phyloP scores from a whole-genome alignment of 306 rosid genomes.

The Macrotyloma uniflorum region DNA sequence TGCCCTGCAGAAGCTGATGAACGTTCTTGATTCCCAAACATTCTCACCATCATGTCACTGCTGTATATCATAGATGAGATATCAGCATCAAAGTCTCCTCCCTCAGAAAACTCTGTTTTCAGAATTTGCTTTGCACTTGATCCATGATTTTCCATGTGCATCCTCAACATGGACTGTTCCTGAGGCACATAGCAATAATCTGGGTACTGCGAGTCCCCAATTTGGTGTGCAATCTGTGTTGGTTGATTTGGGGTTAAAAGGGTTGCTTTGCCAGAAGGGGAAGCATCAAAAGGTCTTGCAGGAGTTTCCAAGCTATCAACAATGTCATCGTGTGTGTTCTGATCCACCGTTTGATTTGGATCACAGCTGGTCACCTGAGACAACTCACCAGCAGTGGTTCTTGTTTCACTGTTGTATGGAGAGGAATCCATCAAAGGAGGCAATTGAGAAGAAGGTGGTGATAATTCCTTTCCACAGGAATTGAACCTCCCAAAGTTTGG shows the following conservation, averaged over 20 bases:
- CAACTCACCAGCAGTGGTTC: slow-evolving; percentile 31
- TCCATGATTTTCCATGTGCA: slow-evolving; percentile 48
- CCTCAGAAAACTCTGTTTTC: slow-evolving; percentile 35
- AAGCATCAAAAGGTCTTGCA: background rate
- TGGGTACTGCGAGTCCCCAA: slow-evolving; percentile 31
- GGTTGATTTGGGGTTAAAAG: background rate
- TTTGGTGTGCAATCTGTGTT: slow-evolving; percentile 24
- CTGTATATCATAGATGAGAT: slow-evolving; percentile 41
- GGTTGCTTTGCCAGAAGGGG: slow-evolving; percentile 16
- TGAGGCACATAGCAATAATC: slow-evolving; percentile 37
- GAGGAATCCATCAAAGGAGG: slow-evolving; percentile 69
- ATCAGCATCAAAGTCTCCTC: slow-evolving; percentile 42
- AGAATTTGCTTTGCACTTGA: slow-evolving; percentile 20
- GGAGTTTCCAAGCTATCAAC: slow-evolving; percentile 29
- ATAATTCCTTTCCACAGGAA: slow-evolving; percentile 30
- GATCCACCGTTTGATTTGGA: slow-evolving; percentile 46
- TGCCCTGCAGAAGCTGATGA: slow-evolving; percentile 50
- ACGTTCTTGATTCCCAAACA: slow-evolving; percentile 43
- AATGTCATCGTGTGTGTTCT: slow-evolving; percentile 36
- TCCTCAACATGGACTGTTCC: slow-evolving; percentile 42
- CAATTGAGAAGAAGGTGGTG: slow-evolving; percentile 5
- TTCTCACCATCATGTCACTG: slow-evolving; percentile 39
- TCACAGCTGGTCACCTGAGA: slow-evolving; percentile 69
- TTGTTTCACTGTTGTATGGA: slow-evolving; percentile 42
- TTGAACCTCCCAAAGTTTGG: slow-evolving; percentile 45